Evolutionary conservation across 164 flowering plant genomes (phyloP), one percentile per base, ranked within the genome.

Genomic region (Vitis cinerea): DNA sequence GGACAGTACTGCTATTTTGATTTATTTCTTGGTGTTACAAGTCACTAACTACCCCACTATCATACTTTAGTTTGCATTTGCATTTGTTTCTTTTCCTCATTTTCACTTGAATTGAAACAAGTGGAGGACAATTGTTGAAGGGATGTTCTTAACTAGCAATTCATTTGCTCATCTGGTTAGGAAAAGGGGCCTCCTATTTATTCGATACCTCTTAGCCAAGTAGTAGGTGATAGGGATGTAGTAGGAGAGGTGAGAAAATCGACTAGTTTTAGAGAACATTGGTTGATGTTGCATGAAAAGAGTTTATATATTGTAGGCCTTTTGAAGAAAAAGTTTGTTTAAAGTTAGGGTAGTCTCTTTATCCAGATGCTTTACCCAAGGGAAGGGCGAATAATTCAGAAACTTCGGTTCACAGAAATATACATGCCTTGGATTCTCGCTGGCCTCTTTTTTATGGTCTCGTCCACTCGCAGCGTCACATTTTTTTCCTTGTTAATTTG

Each of bases 281-380:
- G 4, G 48, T 30, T 57, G 19, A 63, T 59, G 11, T 68, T 51
- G 66, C 61, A 69, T 57, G 31, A n/a, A 69, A 74, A 59, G 51
- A 47, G 30, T 6, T 47, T 27, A 7, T 58, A 19, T 50, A 53
- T 70, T 53, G 55, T 52, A 16, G 50, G 59, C 17, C 69, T 72
- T 77, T 72, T 14, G 44, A 6, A 66, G 8, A 63, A 62, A 59
- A 59, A 64, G 64, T 51, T 53, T 64, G 54, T 61, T 65, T 68
- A 74, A 68, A n/a, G 61, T 56, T 49, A 67, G 59, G 61, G 60
- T 54, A n/a, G 57, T 37, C 64, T 71, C 74, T 60, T 75, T 72
- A 47, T 57, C 50, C 12, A 72, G 71, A 66, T 72, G 63, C 72
- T 66, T 71, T 15, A 44, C 63, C 30, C 63, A 72, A 19, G 31